Conservation (phyloP, 1,284 basidiomycete species). For the Clitocybe nebularis region DNA sequence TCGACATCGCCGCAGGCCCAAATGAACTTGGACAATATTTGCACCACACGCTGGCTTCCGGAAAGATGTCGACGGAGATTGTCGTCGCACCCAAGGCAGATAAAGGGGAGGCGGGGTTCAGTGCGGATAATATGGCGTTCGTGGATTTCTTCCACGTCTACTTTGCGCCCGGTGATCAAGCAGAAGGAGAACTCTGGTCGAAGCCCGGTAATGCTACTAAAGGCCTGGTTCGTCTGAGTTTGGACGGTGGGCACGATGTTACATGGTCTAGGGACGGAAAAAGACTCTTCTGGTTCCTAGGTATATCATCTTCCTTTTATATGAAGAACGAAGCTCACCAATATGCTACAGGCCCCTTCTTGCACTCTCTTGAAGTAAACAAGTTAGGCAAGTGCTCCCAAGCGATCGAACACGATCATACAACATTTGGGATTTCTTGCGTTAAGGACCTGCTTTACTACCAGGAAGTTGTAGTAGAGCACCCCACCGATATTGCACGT, state of each 20-base stretch:
- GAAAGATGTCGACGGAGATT: conserved; percentile 54
- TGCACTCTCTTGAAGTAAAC: conserved; percentile 57
- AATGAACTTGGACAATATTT: conserved; percentile 46
- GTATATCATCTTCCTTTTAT: conserved; percentile 32
- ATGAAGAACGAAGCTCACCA: too few relatives aligned
- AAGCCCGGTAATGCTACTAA: conserved; percentile 63
- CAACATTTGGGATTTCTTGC: conserved; percentile 58
- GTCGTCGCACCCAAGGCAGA: conserved; percentile 31
- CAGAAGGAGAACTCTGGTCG: conserved; percentile 52
- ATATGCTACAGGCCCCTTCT: conserved; percentile 53
- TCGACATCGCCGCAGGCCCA: conserved; percentile 47
- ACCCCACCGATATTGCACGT: conserved; percentile 57
- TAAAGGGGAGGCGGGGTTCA: conserved; percentile 18
- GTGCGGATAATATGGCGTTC: conserved; percentile 48
- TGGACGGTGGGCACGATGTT: conserved; percentile 70
- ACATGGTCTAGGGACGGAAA: conserved; percentile 59
- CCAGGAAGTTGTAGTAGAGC: conserved; percentile 53
- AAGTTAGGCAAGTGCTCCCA: conserved; percentile 45
- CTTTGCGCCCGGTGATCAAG: conserved; percentile 35
- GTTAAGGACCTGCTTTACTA: conserved; percentile 48
- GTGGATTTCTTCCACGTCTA: conserved; percentile 67
- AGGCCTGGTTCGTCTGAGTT: conserved; percentile 54
- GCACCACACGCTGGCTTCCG: conserved; percentile 47
- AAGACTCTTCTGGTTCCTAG: conserved; percentile 67
- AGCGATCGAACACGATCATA: conserved; percentile 41